A percentile compares a stretch with the other conserved stretches of the same genome.
phyloP scores from a whole-genome alignment of 1,284 basidiomycete species.

The Ceratobasidium sp. region DNA sequence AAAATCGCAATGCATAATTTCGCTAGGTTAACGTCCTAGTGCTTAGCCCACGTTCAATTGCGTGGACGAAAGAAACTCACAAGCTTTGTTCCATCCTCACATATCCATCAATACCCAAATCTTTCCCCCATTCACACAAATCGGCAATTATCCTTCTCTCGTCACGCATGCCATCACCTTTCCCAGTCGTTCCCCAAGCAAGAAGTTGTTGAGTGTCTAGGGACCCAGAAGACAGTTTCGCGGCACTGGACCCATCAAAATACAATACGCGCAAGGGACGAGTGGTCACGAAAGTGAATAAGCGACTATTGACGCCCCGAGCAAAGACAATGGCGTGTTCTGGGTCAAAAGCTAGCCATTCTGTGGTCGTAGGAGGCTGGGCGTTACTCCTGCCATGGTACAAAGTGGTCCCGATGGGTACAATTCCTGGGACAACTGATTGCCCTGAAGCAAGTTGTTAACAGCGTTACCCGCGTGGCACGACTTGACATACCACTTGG shows the following conservation, averaged over 20 bases:
- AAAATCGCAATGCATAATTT: constrained; percentile 67
- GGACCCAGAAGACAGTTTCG: constrained; percentile 57
- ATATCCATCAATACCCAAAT: constrained; percentile 58
- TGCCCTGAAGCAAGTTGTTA: constrained; percentile 52
- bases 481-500: constrained; percentile 58
- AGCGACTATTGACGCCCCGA: constrained; percentile 34
- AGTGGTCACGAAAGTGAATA: constrained; percentile 58
- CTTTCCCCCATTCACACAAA: constrained; percentile 58
- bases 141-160: constrained; percentile 56
- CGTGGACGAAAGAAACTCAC: constrained; percentile 54
- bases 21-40: constrained; percentile 55
- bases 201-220: constrained; percentile 63
- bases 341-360: constrained; percentile 62
- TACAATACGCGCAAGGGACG: constrained; percentile 61
- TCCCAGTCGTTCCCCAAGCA: constrained; percentile 54
- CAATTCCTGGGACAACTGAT: constrained; percentile 60
- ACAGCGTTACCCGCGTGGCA: background rate
- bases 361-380: constrained; percentile 56
- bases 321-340: constrained; percentile 60
- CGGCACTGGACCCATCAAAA: constrained; percentile 61
- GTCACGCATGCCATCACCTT: constrained; percentile 46
- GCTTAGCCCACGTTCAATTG: background rate
- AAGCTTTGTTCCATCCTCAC: constrained; percentile 65
- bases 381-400: constrained; percentile 58
- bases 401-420: constrained; percentile 61